Evolutionary conservation across 305 asterid species (phyloP), one percentile per base, ranked within the genome.

Genomic region (Vinca major): DNA sequence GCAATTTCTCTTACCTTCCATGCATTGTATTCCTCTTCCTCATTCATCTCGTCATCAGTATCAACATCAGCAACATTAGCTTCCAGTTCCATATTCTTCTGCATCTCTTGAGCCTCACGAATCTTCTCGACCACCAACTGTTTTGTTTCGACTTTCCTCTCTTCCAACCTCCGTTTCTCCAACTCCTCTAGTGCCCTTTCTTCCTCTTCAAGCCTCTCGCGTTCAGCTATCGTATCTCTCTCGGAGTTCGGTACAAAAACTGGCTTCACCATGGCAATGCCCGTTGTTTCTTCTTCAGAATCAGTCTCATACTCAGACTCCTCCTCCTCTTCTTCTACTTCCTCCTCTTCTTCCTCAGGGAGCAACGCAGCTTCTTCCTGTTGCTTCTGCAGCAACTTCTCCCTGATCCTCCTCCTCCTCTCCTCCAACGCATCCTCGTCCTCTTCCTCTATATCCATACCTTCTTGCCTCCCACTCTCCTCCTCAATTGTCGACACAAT

Each of bases 1-100:
- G 92, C 89, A 77, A 91, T 91, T 81, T 93, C 97, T 74, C 99
- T 82, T 60, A 80, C 81, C 80, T 91, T 93, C 99, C 97, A 93
- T 45, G 95, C 91, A 84, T 91, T 95, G 2, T 91, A 93, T 71
- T 91, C 97, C 56, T 93, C 99, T 4, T 88, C 95, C 83, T 89
- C 97, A 62, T 93, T 91, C 71, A 84, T 65, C 54, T 93, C 99
- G 75, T 93, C 96, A 45, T 91, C 96, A 0, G 99, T 93, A 67
- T 93, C 97, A 69, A 93, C 90, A 69, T 93, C 99, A 57, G 89
- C 91, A 74, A 87, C 70, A 74, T 85, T 73, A 2, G 95, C 88
- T 50, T 84, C 96, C 79, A 78, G 51, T 67, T 91, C 96, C 81
- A 82, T 60, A 69, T 85, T 91, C 85, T 58, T 91, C 80, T 81